Percentiles rank a stretch among this genome's conserved stretches.
Evolutionary conservation across 768 basidiomycete genomes (phyloP).

Genomic region (Amanita rubescens): DNA sequence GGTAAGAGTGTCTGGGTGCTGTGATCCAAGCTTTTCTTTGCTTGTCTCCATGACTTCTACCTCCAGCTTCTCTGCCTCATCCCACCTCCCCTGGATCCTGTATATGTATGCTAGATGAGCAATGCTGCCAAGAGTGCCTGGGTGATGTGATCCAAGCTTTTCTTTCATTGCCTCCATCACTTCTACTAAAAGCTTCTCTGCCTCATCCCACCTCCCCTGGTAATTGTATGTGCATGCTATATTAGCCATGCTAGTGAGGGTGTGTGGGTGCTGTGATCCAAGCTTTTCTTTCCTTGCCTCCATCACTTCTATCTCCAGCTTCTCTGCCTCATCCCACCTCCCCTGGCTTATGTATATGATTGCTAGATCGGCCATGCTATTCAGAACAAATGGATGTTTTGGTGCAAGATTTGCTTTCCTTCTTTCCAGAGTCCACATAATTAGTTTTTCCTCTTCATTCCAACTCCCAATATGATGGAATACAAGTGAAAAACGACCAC

Average conservation of each 20-base stretch:
- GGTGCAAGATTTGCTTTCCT: background rate
- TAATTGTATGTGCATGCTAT: slow-evolving; percentile 7
- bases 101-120: background rate
- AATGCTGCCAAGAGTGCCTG: too few relatives aligned
- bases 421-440: background rate
- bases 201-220: slow-evolving; percentile 1
- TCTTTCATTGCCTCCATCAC: background rate
- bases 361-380: background rate
- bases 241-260: slow-evolving; percentile 7
- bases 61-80: background rate
- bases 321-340: background rate
- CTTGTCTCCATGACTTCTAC: background rate
- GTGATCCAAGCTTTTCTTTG: background rate
- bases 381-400: background rate
- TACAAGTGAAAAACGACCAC: background rate
- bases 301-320: background rate
- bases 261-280: slow-evolving; percentile 12
- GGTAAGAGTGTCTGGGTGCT: background rate
- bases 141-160: background rate
- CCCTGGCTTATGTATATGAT: background rate
- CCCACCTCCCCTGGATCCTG: background rate
- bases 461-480: background rate
- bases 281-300: background rate
- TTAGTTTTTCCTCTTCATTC: background rate
- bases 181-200: background rate